phyloP scores from a whole-genome alignment of 108 stramenopile species.

The Fistulifera solaris region DNA sequence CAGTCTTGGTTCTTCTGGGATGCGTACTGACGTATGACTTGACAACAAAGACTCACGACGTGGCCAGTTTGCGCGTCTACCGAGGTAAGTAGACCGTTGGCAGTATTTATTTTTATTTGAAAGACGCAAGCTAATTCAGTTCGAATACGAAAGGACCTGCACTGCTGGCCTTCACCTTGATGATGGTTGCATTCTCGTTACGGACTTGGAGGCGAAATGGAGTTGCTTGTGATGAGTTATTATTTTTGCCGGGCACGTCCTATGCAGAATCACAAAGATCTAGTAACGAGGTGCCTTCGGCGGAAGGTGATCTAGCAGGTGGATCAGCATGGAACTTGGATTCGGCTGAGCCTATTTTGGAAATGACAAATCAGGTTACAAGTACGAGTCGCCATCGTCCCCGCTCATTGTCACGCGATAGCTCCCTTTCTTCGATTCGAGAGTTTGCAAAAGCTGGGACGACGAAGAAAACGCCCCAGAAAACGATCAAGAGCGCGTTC shows the following conservation, averaged over 20 bases:
- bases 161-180: slow-evolving; percentile 64
- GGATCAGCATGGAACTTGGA: not conserved
- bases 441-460: slow-evolving; percentile 10
- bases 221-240: slow-evolving; percentile 77
- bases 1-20: slow-evolving; percentile 37
- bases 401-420: not conserved
- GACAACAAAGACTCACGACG: slow-evolving; percentile 45
- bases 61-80: slow-evolving; percentile 39
- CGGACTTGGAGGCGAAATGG: slow-evolving; percentile 82
- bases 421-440: slow-evolving; percentile 4
- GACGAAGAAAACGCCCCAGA: slow-evolving; percentile 6
- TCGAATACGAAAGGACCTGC: slow-evolving; percentile 44
- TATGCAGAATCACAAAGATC: slow-evolving; percentile 23
- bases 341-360: too few species aligned
- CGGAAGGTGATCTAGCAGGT: not conserved
- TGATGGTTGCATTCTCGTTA: slow-evolving; percentile 65
- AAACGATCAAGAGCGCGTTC: slow-evolving; percentile 3
- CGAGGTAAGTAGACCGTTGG: slow-evolving; percentile 23
- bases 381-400: too few species aligned
- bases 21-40: slow-evolving; percentile 43
- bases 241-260: slow-evolving; percentile 81
- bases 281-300: not conserved
- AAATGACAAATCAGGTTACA: too few species aligned
- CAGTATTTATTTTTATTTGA: not conserved
- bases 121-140: not conserved